Evolutionary conservation across 1,139 yeast genomes (phyloP).

Genomic region (Hansenula sp.): DNA sequence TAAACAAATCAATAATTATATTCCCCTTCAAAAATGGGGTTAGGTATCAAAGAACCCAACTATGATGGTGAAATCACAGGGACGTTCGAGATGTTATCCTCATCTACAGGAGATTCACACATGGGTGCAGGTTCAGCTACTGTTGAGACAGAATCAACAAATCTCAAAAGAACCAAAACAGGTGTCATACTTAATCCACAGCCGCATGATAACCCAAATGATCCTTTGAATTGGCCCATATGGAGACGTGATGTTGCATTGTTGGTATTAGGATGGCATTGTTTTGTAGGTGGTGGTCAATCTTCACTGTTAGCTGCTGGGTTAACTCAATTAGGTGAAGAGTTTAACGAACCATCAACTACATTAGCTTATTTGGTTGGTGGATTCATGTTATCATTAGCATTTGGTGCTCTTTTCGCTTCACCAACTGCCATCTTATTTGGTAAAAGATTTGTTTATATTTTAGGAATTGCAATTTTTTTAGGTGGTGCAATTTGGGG

Average conservation of each 20-base stretch:
- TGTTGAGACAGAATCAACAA: slow-evolving; percentile 3
- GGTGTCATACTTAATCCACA: slow-evolving; percentile 63
- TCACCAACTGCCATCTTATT: slow-evolving; percentile 55
- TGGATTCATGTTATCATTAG: slow-evolving; percentile 54
- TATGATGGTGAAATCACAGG: slow-evolving; percentile 40
- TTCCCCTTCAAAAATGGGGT: slow-evolving; percentile 4
- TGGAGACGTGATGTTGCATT: slow-evolving; percentile 56
- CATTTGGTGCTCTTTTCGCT: slow-evolving; percentile 53
- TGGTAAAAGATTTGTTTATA: slow-evolving; percentile 56
- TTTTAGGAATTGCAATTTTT: slow-evolving; percentile 44
- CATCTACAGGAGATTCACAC: slow-evolving; percentile 4
- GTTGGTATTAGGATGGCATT: slow-evolving; percentile 50
- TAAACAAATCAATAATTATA: not conserved
- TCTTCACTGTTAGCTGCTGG: slow-evolving; percentile 61
- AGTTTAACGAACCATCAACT: slow-evolving; percentile 40
- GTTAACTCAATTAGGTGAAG: slow-evolving; percentile 35
- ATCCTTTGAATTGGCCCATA: slow-evolving; percentile 64
- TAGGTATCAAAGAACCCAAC: slow-evolving; percentile 42
- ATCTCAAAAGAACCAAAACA: slow-evolving; percentile 31
- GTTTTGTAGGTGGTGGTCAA: slow-evolving; percentile 61
- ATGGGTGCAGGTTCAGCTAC: slow-evolving; percentile 2
- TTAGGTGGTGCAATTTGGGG: slow-evolving; percentile 54
- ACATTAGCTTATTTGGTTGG: slow-evolving; percentile 55
- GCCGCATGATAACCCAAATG: slow-evolving; percentile 63
- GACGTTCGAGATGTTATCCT: slow-evolving; percentile 34